A percentile compares a stretch with the other conserved stretches of the same genome.
These are phyloP conservation scores for Lepidopterella palustris DNA, from an alignment of 495 filamentous ascomycete species.

Conservation along the genomic window DNA sequence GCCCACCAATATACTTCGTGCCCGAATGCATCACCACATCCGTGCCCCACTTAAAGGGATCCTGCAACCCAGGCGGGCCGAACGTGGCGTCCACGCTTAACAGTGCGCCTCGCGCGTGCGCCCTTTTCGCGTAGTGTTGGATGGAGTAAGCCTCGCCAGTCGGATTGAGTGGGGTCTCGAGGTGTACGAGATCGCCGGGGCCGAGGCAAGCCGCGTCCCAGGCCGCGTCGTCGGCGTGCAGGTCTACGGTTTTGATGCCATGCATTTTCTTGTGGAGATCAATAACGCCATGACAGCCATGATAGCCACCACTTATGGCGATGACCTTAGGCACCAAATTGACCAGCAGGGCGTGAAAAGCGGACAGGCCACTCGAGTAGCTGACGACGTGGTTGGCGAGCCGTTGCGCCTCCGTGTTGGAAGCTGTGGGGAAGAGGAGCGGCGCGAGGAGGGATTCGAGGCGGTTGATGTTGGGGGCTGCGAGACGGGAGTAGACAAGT, in stretches of 20 bases:
- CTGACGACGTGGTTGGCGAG: slow-evolving; percentile 54
- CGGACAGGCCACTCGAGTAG: slow-evolving; percentile 79
- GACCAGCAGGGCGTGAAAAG: slow-evolving; percentile 76
- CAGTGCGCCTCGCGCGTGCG: slow-evolving; percentile 62
- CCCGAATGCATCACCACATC: slow-evolving; percentile 86
- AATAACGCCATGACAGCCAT: slow-evolving; percentile 86
- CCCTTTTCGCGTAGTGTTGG: slow-evolving; percentile 57
- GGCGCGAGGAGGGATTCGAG: slow-evolving; percentile 73
- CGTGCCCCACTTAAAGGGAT: slow-evolving; percentile 73
- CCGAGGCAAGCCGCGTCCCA: slow-evolving; percentile 38
- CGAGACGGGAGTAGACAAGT: slow-evolving; percentile 74
- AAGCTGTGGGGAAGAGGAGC: slow-evolving; percentile 46
- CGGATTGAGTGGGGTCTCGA: slow-evolving; percentile 91
- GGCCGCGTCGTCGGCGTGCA: slow-evolving; percentile 33
- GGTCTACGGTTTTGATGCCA: slow-evolving; percentile 55
- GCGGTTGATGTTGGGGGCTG: slow-evolving; percentile 69
- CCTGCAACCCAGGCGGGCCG: slow-evolving; percentile 80
- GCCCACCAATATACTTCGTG: slow-evolving; percentile 93
- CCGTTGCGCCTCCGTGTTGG: not conserved
- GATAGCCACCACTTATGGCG: slow-evolving; percentile 77
- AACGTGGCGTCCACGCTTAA: slow-evolving; percentile 90
- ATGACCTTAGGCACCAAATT: slow-evolving; percentile 72
- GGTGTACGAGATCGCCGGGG: slow-evolving; percentile 74
- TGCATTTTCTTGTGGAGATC: slow-evolving; percentile 62
- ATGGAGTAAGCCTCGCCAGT: slow-evolving; percentile 74